These are phyloP conservation scores for Mycena kentingensis DNA, from an alignment of 768 basidiomycete species.

Conservation along the genomic window DNA sequence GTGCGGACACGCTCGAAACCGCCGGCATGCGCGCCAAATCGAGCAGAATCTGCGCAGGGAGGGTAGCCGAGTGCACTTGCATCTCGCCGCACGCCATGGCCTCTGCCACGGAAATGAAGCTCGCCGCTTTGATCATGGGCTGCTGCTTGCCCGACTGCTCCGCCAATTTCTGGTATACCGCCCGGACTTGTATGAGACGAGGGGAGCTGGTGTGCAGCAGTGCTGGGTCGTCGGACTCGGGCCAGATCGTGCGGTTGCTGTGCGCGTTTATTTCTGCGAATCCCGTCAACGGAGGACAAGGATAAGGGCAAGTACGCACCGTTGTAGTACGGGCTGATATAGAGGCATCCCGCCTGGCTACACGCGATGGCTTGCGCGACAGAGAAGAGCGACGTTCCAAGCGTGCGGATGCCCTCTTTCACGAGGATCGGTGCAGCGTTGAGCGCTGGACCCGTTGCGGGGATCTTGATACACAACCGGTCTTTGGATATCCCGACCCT, in stretches of 20 bases:
- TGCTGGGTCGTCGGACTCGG: constrained; percentile 34
- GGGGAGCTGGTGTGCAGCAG: constrained; percentile 35
- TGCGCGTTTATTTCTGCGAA: constrained; percentile 37
- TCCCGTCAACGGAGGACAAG: neutral
- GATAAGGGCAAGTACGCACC: constrained; percentile 26
- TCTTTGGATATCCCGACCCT: no score
- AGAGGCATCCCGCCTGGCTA: constrained; percentile 45
- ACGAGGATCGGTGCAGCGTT: constrained; percentile 41
- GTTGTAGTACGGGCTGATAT: constrained; percentile 52
- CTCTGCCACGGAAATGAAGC: constrained; percentile 19
- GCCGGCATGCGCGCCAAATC: constrained; percentile 15
- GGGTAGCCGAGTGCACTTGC: constrained; percentile 18
- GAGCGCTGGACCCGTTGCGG: constrained; percentile 44
- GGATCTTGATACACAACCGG: no score
- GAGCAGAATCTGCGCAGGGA: constrained; percentile 12
- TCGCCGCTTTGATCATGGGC: constrained; percentile 30
- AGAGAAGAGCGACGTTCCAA: constrained; percentile 48
- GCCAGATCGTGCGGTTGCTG: constrained; percentile 34
- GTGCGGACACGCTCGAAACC: constrained; percentile 1
- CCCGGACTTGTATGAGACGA: constrained; percentile 28
- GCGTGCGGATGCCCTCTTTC: constrained; percentile 43
- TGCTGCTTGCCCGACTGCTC: constrained; percentile 35
- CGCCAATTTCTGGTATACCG: constrained; percentile 34
- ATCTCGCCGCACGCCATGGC: constrained; percentile 23
- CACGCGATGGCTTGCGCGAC: constrained; percentile 49